Evolutionary conservation across 2,329 filamentous ascomycete species (phyloP).

Genomic region (Fusarium sp.): DNA sequence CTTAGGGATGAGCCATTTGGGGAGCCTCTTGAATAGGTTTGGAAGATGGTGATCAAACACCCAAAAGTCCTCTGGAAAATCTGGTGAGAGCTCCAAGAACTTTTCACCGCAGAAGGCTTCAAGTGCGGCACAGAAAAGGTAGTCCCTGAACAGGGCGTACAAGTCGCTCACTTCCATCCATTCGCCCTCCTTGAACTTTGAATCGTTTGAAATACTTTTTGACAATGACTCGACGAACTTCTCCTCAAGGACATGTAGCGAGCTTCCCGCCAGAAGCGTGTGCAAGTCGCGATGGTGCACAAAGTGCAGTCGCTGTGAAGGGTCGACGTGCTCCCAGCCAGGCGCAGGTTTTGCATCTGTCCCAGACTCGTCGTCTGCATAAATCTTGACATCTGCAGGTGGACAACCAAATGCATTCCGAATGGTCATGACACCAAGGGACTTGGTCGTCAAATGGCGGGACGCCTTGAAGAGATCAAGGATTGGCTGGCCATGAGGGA

Average conservation of each 20-base stretch:
- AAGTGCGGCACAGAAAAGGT: constrained; percentile 15
- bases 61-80: constrained; percentile 36
- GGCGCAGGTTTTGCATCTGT: constrained; percentile 21
- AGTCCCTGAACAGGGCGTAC: constrained; percentile 25
- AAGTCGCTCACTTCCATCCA: constrained; percentile 31
- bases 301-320: constrained; percentile 20
- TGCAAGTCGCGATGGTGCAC: constrained; percentile 27
- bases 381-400: constrained; percentile 12
- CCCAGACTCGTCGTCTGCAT: constrained; percentile 15
- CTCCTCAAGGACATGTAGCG: constrained; percentile 6
- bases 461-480: constrained; percentile 29
- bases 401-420: constrained; percentile 35
- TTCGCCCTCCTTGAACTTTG: neutral
- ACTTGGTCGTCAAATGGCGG: constrained; percentile 28
- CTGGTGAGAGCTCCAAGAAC: constrained; percentile 28
- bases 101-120: constrained; percentile 21
- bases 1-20: constrained; percentile 27
- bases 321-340: constrained; percentile 26
- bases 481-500: constrained; percentile 29
- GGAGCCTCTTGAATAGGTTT: constrained; percentile 31
- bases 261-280: constrained; percentile 2
- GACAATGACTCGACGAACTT: constrained; percentile 28
- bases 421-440: constrained; percentile 25
- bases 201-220: constrained; percentile 2
- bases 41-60: constrained; percentile 33